Evolutionary conservation across 1,284 basidiomycete species (phyloP).

Genomic region (Neolentinus lepideus): DNA sequence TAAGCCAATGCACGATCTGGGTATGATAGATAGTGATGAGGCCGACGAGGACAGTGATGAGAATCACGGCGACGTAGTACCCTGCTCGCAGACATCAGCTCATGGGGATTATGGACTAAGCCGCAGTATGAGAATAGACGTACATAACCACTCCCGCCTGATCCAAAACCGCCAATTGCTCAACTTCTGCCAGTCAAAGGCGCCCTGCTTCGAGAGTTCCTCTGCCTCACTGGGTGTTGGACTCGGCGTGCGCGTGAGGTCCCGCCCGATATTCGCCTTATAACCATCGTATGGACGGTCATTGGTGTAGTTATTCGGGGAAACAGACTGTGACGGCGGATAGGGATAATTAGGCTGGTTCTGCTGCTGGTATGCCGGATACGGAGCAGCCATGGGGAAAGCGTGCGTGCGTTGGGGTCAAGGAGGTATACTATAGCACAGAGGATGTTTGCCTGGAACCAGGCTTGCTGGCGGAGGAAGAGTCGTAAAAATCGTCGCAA

Average conservation of each 20-base stretch:
- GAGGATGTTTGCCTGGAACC: too few species aligned
- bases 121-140: constrained; percentile 16
- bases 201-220: constrained; percentile 25
- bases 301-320: constrained; percentile 16
- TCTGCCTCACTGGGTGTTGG: constrained; percentile 31
- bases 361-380: constrained; percentile 21
- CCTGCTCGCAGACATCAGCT: constrained; percentile 13
- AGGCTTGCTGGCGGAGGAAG: too few species aligned
- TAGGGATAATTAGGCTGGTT: constrained; percentile 8
- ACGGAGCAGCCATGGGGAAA: constrained; percentile 19
- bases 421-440: too few species aligned
- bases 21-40: constrained; percentile 49
- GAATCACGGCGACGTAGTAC: constrained; percentile 25
- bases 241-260: constrained; percentile 28
- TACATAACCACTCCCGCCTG: constrained; percentile 41
- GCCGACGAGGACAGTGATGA: constrained; percentile 30
- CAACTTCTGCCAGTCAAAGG: constrained; percentile 39
- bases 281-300: constrained; percentile 13
- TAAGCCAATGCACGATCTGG: constrained; percentile 53
- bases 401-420: background rate
- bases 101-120: background rate
- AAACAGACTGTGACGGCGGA: constrained; percentile 9
- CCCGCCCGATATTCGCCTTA: constrained; percentile 12
- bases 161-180: constrained; percentile 40
- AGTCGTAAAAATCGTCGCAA: background rate